These are phyloP conservation scores for Microthlaspi erraticum DNA, from an alignment of 345 rosid genomes.

Conservation along the genomic window DNA sequence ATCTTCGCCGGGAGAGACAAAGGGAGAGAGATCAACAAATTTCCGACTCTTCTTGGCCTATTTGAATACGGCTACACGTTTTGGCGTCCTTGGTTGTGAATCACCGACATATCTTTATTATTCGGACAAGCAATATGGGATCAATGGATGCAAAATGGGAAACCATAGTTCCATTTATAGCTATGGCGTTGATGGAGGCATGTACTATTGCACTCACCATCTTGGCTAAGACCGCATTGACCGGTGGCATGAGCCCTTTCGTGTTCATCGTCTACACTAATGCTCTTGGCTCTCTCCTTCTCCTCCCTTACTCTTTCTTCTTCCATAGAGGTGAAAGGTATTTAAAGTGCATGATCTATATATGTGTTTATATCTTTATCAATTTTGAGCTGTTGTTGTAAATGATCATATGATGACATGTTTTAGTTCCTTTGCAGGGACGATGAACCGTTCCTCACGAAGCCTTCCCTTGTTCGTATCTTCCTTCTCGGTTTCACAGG, in stretches of 20 bases:
- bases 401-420: neutral
- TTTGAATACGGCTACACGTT: neutral
- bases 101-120: constrained; percentile 4
- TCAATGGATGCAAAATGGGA: constrained; percentile 40
- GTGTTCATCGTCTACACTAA: constrained; percentile 76
- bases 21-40: neutral
- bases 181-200: constrained; percentile 72
- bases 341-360: neutral
- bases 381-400: neutral
- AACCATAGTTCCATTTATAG: constrained; percentile 52
- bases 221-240: constrained; percentile 64
- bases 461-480: constrained; percentile 42
- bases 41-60: neutral
- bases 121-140: constrained; percentile 15
- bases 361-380: neutral
- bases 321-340: constrained; percentile 66
- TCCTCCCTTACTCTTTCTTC: constrained; percentile 66
- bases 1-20: constrained; percentile 5
- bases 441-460: constrained; percentile 38
- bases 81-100: constrained; percentile 5
- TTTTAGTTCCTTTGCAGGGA: constrained; percentile 1
- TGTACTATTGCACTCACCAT: constrained; percentile 73
- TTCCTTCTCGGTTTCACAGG: constrained; percentile 47
- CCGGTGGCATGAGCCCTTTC: constrained; percentile 74
- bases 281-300: constrained; percentile 60